These are phyloP conservation scores for Thalia dealbata DNA, from an alignment of 176 grass and related monocot genomes.

Conservation along the genomic window DNA sequence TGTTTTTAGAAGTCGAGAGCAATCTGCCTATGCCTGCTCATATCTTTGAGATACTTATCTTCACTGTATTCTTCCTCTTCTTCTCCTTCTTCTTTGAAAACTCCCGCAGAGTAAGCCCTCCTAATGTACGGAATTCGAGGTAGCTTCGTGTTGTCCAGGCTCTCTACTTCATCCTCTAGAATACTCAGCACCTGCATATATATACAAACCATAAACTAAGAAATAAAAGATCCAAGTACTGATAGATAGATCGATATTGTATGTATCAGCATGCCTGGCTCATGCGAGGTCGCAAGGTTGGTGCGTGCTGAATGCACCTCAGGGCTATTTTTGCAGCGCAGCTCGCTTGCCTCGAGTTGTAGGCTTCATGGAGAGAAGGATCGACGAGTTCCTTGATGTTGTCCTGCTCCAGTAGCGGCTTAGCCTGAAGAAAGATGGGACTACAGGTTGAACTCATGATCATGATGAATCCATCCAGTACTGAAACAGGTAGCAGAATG, in stretches of 20 bases:
- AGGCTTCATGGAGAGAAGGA: constrained; percentile 35
- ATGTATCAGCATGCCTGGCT: constrained; percentile 49
- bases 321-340: constrained; percentile 20
- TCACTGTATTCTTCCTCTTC: constrained; percentile 21
- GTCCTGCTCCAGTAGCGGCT: constrained; percentile 26
- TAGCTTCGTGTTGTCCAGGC: too few species aligned
- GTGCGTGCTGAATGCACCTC: constrained; percentile 37
- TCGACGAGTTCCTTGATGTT: constrained; percentile 35
- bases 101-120: constrained; percentile 5
- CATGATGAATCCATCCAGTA: too few species aligned
- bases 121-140: background rate
- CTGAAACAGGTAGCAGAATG: background rate
- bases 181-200: constrained; percentile 35
- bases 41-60: constrained; percentile 24
- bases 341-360: constrained; percentile 33
- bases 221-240: too few species aligned
- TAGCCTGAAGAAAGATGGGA: too few species aligned
- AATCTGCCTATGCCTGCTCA: constrained; percentile 41
- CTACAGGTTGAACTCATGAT: too few species aligned
- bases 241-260: too few species aligned
- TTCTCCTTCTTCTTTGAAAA: background rate
- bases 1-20: constrained; percentile 34
- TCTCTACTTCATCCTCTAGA: constrained; percentile 7
- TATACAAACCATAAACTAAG: too few species aligned
- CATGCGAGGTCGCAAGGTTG: constrained; percentile 36